A percentile compares a stretch with the other conserved stretches of the same genome.
phyloP scores from a whole-genome alignment of 2,329 filamentous ascomycete species.

The Waltergamsia citrina region DNA sequence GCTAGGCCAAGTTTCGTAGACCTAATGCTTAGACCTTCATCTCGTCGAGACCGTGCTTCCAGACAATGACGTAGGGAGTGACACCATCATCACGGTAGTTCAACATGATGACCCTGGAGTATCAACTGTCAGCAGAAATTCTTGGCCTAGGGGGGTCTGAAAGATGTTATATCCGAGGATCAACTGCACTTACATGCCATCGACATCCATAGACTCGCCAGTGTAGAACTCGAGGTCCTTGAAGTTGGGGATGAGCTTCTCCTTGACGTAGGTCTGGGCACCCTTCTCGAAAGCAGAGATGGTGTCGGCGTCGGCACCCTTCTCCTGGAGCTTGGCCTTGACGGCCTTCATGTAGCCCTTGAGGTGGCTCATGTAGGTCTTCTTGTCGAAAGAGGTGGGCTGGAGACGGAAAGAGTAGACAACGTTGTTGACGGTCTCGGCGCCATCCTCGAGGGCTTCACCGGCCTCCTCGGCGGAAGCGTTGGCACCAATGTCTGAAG shows the following conservation, averaged over 20 bases:
- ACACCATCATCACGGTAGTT: conserved; percentile 96
- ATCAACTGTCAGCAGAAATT: conserved; percentile 5
- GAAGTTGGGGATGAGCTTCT: conserved; percentile 73
- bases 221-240: conserved; percentile 95
- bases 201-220: conserved; percentile 85
- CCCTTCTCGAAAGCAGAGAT: conserved; percentile 73
- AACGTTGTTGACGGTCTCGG: conserved; percentile 81
- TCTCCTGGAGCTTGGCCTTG: conserved; percentile 59
- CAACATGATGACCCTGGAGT: conserved; percentile 68
- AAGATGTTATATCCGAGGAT: too few relatives aligned
- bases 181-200: conserved; percentile 68
- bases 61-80: conserved; percentile 82
- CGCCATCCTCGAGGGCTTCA: conserved; percentile 64
- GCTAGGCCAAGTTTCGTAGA: background rate
- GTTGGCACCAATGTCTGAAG: conserved; percentile 81
- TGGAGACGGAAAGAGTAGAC: conserved; percentile 86
- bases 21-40: conserved; percentile 73
- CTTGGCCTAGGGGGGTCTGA: background rate
- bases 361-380: conserved; percentile 70
- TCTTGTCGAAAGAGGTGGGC: conserved; percentile 77
- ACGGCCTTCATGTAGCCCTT: conserved; percentile 93
- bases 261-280: conserved; percentile 68
- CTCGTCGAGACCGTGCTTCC: conserved; percentile 87
- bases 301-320: conserved; percentile 50
- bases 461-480: conserved; percentile 88